Base-by-base conservation (phyloP, 1,284 basidiomycete genomes). In the Meripilus lineatus region DNA sequence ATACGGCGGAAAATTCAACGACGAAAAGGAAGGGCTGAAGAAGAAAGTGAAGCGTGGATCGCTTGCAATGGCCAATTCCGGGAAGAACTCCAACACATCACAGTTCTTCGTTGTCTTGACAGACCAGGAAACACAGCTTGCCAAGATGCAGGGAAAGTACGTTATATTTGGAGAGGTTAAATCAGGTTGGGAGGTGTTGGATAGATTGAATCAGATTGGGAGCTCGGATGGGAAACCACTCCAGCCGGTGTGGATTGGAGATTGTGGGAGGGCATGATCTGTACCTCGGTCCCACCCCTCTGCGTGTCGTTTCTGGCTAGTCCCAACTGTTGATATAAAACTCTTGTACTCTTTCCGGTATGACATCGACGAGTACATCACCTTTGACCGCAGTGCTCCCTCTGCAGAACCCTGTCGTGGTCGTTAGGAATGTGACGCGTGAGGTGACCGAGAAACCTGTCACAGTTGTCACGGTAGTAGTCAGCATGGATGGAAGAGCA, bases 81-180 rank as follows among this genome's bases (percentile, higher is more conserved):
- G 58, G 45, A 72, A 64, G 64, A 69, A 64, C 54, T 69, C 53
- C 49, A 74, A 74, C 48, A 64, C 70, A 32, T 74, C 72, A 8
- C 71, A 76, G 53, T 77, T 74, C 58, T 77, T 76, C 44, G 50
- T 76, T 40, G 67, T 72, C 20, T 63, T 75, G 23, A 65, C 71
- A 1, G 60, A 65, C 36, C 68, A 74, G 32, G 59, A 68, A 24
- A 47, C 50, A 28, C 62, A 62, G 45, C 55, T 74, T 28, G 58
- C 64, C 34, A 75, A 70, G 57, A 50, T 75, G 48, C 63, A 58
- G 23, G 71, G 73, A 17, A 74, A 72, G 51, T 75, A 74, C 48
- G 71, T 72, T 30, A 63, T 66, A 3, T 77, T 73, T 46, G 72
- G 69, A 3, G 56, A 65, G 44, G 52, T 70, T 21, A 63, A 57